phyloP scores from a whole-genome alignment of 306 rosid genomes.

The Corylus avellana region DNA sequence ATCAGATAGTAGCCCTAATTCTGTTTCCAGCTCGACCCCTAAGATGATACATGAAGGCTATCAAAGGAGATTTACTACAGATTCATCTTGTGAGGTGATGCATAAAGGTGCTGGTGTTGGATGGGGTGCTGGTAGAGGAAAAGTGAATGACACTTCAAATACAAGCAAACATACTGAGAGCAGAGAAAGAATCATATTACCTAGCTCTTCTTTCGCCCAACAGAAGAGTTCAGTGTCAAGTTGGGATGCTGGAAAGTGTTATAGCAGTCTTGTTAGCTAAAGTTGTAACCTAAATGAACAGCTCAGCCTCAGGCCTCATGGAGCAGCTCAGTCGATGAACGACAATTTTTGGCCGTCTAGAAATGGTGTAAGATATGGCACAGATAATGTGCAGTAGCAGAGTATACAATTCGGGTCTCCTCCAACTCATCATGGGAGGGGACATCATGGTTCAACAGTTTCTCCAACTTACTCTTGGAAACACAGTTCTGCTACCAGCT shows the following conservation, averaged over 20 bases:
- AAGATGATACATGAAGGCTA: neutral
- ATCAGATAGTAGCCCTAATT: neutral
- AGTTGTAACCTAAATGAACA: no score
- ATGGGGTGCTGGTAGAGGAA: slow-evolving; percentile 45
- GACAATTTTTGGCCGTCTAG: no score
- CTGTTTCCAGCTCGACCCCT: neutral
- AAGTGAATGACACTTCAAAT: neutral
- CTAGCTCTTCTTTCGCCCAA: neutral
- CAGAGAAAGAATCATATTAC: no score
- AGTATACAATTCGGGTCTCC: neutral
- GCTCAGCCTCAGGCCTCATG: no score
- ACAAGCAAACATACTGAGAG: neutral
- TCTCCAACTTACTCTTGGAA: neutral
- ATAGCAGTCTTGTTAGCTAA: neutral
- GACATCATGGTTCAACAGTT: neutral
- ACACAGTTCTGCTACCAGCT: neutral
- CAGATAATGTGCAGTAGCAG: neutral
- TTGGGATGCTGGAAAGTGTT: neutral
- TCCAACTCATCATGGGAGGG: neutral
- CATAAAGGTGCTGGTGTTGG: slow-evolving; percentile 34
- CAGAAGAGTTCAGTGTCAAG: neutral
- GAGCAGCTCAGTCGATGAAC: no score
- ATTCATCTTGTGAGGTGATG: neutral
- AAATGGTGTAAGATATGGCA: neutral
- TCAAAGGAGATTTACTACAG: slow-evolving; percentile 7